phyloP scores from a whole-genome alignment of 2,329 filamentous ascomycete genomes.

The Fusarium mangiferae region DNA sequence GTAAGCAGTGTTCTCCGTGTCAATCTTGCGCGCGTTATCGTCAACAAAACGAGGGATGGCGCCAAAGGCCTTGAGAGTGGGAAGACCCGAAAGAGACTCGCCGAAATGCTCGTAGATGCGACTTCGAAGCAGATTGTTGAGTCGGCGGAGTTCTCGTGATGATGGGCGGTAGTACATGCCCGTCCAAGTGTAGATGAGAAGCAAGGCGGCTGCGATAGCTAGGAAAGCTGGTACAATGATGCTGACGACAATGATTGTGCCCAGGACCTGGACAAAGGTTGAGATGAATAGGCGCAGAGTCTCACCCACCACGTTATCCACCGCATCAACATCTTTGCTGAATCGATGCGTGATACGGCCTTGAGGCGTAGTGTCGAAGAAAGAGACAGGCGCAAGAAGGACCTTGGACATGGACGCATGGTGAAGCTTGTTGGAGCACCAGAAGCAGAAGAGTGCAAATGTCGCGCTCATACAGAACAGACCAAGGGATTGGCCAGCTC shows the following conservation, averaged over 20 bases:
- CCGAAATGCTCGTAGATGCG: constrained; percentile 29
- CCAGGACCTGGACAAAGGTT: constrained; percentile 12
- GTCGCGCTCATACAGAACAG: constrained; percentile 19
- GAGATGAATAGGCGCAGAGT: constrained; percentile 22
- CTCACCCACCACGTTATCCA: constrained; percentile 23
- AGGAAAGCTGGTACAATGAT: constrained; percentile 20
- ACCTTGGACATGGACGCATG: constrained; percentile 7
- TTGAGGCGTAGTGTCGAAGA: constrained; percentile 26
- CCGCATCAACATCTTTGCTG: constrained; percentile 25
- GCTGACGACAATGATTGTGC: constrained; percentile 21
- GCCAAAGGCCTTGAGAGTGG: constrained; percentile 20
- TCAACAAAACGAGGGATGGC: constrained; percentile 13
- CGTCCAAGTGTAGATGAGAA: constrained; percentile 13
- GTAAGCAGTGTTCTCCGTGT: constrained; percentile 21
- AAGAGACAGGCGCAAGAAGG: constrained; percentile 4
- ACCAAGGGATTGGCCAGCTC: constrained; percentile 15
- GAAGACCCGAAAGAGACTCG: constrained; percentile 16
- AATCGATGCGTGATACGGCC: constrained; percentile 24
- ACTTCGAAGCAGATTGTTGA: constrained; percentile 25
- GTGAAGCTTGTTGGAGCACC: constrained; percentile 30
- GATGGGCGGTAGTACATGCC: constrained; percentile 29
- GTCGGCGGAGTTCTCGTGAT: constrained; percentile 6
- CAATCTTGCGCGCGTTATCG: constrained; percentile 16
- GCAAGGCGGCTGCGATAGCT: constrained; percentile 1
- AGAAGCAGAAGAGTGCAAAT: constrained; percentile 25